These are phyloP conservation scores for Euryodendron excelsum DNA, from an alignment of 148 eudicot genomes.

Conservation along the genomic window DNA sequence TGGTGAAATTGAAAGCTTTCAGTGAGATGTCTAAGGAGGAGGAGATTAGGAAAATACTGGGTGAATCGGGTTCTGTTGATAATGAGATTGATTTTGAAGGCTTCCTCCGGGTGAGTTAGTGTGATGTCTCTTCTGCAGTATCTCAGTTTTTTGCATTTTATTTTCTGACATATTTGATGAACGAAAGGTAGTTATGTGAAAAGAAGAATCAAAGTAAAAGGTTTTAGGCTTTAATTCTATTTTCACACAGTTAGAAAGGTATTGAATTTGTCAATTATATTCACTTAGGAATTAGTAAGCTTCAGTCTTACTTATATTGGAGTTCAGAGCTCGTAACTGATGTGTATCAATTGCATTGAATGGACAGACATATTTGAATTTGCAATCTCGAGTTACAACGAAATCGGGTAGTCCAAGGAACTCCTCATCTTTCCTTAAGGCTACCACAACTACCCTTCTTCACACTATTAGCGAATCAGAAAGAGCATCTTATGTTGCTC, in stretches of 20 bases:
- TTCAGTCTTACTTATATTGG: not conserved
- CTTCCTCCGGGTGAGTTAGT: conserved; percentile 61
- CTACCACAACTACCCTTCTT: conserved; percentile 83
- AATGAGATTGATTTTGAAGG: conserved; percentile 70
- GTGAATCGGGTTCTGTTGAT: conserved; percentile 42
- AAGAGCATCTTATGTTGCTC: conserved; percentile 84
- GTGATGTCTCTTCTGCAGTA: not conserved
- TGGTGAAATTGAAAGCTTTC: conserved; percentile 66
- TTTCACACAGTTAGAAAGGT: not conserved
- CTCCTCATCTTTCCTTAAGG: conserved; percentile 80
- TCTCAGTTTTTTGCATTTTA: not conserved
- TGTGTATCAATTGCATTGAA: conserved; percentile 29
- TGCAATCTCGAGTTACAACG: conserved; percentile 68
- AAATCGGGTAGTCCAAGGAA: conserved; percentile 60
- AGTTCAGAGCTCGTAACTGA: conserved; percentile 18
- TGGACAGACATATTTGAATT: conserved; percentile 66
- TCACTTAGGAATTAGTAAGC: not conserved
- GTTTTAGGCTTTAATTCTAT: too few species aligned
- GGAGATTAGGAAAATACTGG: conserved; percentile 58
- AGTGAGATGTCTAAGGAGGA: conserved; percentile 56
- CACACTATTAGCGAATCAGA: conserved; percentile 82
- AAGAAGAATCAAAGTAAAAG: not conserved
- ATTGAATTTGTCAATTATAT: not conserved
- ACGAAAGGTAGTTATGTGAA: not conserved
- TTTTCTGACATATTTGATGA: too few species aligned